Conservation (phyloP, 257 asterid species). For the Avicennia marina region DNA sequence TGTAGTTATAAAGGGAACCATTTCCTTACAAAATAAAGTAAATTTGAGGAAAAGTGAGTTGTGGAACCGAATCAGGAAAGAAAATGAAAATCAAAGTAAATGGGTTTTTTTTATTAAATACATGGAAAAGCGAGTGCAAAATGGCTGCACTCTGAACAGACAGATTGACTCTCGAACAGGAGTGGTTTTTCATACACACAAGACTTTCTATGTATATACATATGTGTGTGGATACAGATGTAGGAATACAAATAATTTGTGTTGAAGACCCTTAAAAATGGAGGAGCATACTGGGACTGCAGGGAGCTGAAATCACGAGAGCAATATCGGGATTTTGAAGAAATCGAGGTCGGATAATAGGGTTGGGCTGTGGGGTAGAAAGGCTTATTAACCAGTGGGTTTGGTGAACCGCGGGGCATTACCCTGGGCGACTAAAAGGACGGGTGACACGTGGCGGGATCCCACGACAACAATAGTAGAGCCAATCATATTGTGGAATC, state of each 20-base stretch:
- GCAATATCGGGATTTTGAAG: constrained; percentile 75
- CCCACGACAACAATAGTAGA: constrained; percentile 12
- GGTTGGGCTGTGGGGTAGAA: no score
- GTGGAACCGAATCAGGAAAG: no score
- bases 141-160: constrained; percentile 47
- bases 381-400: no score
- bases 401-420: constrained; percentile 38
- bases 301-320: constrained; percentile 19
- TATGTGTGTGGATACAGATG: constrained; percentile 7
- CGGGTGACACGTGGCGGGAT: constrained; percentile 28
- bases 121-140: no score
- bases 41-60: no score
- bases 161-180: constrained; percentile 23
- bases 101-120: no score
- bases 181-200: constrained; percentile 33
- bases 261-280: constrained; percentile 3
- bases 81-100: no score
- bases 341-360: no score
- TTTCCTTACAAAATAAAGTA: no score
- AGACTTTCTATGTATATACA: constrained; percentile 27
- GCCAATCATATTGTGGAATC: constrained; percentile 84
- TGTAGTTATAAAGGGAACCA: no score
- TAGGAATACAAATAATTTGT: no score
- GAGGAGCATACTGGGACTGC: constrained; percentile 3
- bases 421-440: constrained; percentile 23